Base-by-base conservation (phyloP, 176 grass and related monocot genomes). In the Cenchrus americanus region DNA sequence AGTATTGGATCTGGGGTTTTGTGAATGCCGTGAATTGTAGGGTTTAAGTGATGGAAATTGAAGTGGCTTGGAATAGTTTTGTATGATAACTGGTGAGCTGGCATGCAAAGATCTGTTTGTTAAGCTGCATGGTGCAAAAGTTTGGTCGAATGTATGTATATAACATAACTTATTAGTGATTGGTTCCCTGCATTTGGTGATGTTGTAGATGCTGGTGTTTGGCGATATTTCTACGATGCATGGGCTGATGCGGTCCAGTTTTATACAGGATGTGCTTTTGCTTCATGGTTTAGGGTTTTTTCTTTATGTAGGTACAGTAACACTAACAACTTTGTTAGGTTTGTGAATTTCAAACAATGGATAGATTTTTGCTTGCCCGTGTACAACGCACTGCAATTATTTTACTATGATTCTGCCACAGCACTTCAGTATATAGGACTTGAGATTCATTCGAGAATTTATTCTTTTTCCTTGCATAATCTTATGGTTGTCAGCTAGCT, bases 391-490 rank as follows among this genome's bases (percentile, higher is more conserved):
- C 44, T 14, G 37, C 2, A n/a, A 63, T 65, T 47, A 40, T 57
- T 62, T 77, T 44, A 69, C 44, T 77, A 62, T 62, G 30, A 40
- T 53, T 82, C 54, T 65, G 11, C 6, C 19, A 49, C 66, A 50
- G 66, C 23, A 77, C 42, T 65, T 86, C 21, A 73, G 26, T 66
- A 71, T 47, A 59, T 89, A 43, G 58, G 37, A 44, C 23, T 27
- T 46, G 30, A 57, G 52, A 54, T 1, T 5, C 18, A 49, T 49
- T 41, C 8, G 18, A 58, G 52, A 32, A 70, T 51, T 17, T 54
- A 23, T 43, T 80, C 69, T 10, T 88, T 78, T 62, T 65, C 66
- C 44, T 26, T 42, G 6, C 21, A 32, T 14, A 41, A 58, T 66
- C 19, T 37, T 60, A 67, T 75, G 48, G 62, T 26, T 10, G 22